These are phyloP conservation scores for Melampsora americana DNA, from an alignment of 1,284 basidiomycete species.

Conservation along the genomic window DNA sequence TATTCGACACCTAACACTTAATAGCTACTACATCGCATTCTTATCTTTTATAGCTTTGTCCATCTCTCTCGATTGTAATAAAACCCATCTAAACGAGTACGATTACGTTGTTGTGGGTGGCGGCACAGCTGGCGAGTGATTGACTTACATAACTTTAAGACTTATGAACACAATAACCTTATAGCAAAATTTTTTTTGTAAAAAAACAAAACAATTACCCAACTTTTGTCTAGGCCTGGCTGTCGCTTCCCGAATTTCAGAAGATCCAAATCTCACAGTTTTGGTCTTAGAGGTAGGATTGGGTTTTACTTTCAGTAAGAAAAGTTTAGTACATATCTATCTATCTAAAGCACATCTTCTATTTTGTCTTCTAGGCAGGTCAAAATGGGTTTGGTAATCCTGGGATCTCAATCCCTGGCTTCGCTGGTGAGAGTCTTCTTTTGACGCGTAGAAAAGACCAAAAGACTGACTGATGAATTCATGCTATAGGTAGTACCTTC, in stretches of 20 bases:
- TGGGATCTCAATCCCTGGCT: slow-evolving; percentile 17
- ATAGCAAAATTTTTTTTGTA: not conserved
- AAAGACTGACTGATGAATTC: not conserved
- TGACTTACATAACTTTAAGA: too few species aligned
- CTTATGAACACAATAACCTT: not conserved
- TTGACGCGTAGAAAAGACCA: not conserved
- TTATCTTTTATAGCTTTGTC: too few species aligned
- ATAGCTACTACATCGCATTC: too few species aligned
- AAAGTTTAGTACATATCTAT: too few species aligned
- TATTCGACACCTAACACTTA: too few species aligned
- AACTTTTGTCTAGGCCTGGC: slow-evolving; percentile 24
- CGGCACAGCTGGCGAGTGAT: slow-evolving; percentile 22
- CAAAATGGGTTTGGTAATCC: slow-evolving; percentile 19
- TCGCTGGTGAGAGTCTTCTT: not conserved
- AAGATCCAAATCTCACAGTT: slow-evolving; percentile 24
- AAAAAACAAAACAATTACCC: too few species aligned
- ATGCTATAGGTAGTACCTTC: slow-evolving; percentile 13
- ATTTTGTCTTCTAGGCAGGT: slow-evolving; percentile 10
- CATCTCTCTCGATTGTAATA: not conserved
- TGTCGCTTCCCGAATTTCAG: slow-evolving; percentile 23
- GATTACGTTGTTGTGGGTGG: slow-evolving; percentile 39
- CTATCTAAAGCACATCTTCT: too few species aligned
- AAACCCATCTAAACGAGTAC: not conserved
- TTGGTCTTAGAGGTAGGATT: slow-evolving; percentile 26
- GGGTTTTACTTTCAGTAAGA: not conserved